Conservation (phyloP, 2,329 filamentous ascomycete genomes). For the Fusarium sp. region DNA sequence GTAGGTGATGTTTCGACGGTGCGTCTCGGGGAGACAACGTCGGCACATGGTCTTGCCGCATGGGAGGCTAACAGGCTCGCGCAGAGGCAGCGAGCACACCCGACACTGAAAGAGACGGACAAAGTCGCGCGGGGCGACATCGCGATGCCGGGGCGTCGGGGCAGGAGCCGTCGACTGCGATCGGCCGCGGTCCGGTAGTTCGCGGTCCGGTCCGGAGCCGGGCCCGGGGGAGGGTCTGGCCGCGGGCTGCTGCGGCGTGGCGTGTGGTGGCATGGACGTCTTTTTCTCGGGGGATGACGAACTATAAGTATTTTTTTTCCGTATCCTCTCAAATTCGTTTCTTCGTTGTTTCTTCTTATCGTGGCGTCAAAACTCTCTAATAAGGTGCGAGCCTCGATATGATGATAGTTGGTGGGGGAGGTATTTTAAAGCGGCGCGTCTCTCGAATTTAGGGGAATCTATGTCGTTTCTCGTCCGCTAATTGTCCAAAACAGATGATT, state of each 20-base stretch:
- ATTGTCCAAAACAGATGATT: slow-evolving; percentile 5
- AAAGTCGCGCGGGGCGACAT: slow-evolving; percentile 46
- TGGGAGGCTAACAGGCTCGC: slow-evolving; percentile 79
- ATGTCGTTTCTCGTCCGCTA: slow-evolving; percentile 8
- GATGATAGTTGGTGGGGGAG: not conserved
- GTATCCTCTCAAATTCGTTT: slow-evolving; percentile 3
- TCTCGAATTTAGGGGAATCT: not conserved
- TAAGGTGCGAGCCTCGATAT: slow-evolving; percentile 38
- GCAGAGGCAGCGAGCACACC: slow-evolving; percentile 76
- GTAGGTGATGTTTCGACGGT: slow-evolving; percentile 81
- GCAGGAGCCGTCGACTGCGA: slow-evolving; percentile 18
- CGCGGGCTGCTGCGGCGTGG: slow-evolving; percentile 23
- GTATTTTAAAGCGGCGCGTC: not conserved
- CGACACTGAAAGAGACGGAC: slow-evolving; percentile 83
- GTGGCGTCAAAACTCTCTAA: slow-evolving; percentile 40
- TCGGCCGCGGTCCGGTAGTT: slow-evolving; percentile 16
- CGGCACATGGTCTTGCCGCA: slow-evolving; percentile 86
- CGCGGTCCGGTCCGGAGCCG: slow-evolving; percentile 22
- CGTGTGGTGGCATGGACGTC: slow-evolving; percentile 40
- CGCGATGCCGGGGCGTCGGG: slow-evolving; percentile 14
- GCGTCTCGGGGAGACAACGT: slow-evolving; percentile 76
- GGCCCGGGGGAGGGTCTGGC: slow-evolving; percentile 29
- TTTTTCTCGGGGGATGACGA: slow-evolving; percentile 7
- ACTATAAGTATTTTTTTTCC: slow-evolving; percentile 4
- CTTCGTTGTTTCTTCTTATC: slow-evolving; percentile 7